Evolutionary conservation across 2,329 filamentous ascomycete genomes (phyloP), one percentile per base, ranked within the genome.

Genomic region (Fusarium nygamai): DNA sequence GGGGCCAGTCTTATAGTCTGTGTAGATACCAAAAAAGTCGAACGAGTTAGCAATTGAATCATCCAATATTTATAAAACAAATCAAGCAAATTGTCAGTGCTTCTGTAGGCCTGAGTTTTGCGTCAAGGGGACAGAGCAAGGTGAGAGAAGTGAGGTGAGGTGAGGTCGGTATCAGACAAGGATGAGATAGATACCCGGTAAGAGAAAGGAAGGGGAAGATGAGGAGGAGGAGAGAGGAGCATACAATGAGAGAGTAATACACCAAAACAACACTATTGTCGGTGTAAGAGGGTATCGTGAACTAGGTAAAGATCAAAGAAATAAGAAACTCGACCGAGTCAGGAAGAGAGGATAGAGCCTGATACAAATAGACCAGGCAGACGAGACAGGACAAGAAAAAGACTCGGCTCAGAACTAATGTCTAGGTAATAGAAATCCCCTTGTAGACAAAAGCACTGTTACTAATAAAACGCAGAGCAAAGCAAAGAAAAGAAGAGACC

Each of bases 21-120:
- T 74, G 57, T 58, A 64, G 54, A 54, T 54, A 54, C 24, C 34
- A n/a, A 64, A 70, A 67, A 67, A 70, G 69, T 76, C 76, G 68
- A 68, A 73, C 71, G 65, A 76, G 75, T 78, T 75, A 78, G 77
- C 73, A 64, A 71, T 53, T 36, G 51, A 70, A 71, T 73, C 64
- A 67, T 36, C 36, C 57, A 67, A 48, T 39, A 33, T 31, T 51
- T 27, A 72, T 67, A 56, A 56, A 46, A n/a, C 44, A 57, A 65
- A 39, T 59, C 29, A 63, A 65, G 56, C 16, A 60, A 57, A 72
- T 60, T 57, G 60, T 65, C 67, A 72, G 71, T 74, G 71, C 72
- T 69, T 72, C 62, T 51, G 51, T 27, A 65, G 71, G 63, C 59
- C 67, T 71, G 63, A 69, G 56, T 34, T 39, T 63, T 61, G 61